Conservation (phyloP, 2,329 filamentous ascomycete species). For the Blumeriella jaapii region DNA sequence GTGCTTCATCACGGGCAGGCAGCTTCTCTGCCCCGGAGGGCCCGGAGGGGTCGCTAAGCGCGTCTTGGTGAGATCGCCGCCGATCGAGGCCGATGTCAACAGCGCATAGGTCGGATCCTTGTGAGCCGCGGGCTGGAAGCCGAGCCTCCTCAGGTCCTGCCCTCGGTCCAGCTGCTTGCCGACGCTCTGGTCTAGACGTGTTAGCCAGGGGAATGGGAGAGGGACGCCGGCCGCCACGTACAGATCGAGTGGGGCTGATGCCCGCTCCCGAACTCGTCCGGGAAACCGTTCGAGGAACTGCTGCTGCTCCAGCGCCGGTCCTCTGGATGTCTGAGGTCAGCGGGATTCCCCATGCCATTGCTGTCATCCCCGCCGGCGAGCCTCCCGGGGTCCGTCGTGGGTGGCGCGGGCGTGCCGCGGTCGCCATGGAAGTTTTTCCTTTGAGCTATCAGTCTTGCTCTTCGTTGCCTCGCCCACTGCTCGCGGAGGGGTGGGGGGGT, state of each 20-base stretch:
- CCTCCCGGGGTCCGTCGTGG: slow-evolving; percentile 4
- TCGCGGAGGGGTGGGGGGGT: neutral
- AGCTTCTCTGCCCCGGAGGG: slow-evolving; percentile 4
- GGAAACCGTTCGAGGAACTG: slow-evolving; percentile 13
- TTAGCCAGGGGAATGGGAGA: slow-evolving; percentile 5
- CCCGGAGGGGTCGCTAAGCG: slow-evolving; percentile 11
- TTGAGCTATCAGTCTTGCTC: slow-evolving; percentile 7
- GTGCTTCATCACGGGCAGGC: slow-evolving; percentile 17
- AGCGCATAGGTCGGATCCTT: slow-evolving; percentile 16
- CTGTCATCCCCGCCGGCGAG: slow-evolving; percentile 14
- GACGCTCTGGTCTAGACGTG: slow-evolving; percentile 19
- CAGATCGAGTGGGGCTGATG: slow-evolving; percentile 26
- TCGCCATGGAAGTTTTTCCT: slow-evolving; percentile 26
- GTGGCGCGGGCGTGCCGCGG: slow-evolving; percentile 5
- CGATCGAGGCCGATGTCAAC: slow-evolving; percentile 20
- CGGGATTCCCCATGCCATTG: slow-evolving; percentile 20
- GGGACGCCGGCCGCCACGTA: slow-evolving; percentile 12
- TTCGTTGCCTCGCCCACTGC: neutral
- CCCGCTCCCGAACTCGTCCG: slow-evolving; percentile 10
- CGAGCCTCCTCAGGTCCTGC: slow-evolving; percentile 14
- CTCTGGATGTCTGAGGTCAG: slow-evolving; percentile 19
- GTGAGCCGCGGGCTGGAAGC: slow-evolving; percentile 7
- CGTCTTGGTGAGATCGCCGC: slow-evolving; percentile 21
- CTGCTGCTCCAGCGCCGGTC: slow-evolving; percentile 20
- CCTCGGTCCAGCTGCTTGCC: slow-evolving; percentile 14